These are phyloP conservation scores for Ceratobasidium sp. DNA, from an alignment of 1,284 basidiomycete genomes.

Conservation along the genomic window DNA sequence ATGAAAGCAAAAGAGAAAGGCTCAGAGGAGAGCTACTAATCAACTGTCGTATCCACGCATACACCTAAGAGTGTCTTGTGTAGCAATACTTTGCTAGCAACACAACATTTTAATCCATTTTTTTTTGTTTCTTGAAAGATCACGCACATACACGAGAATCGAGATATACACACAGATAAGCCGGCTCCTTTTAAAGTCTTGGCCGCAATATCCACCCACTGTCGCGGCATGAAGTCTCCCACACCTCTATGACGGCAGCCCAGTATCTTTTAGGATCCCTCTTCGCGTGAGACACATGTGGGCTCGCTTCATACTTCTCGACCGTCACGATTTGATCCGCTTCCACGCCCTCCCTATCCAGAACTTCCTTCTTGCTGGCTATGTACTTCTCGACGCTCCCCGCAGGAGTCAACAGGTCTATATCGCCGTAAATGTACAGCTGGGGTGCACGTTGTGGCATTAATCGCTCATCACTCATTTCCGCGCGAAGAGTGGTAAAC, in stretches of 20 bases:
- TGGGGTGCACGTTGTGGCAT: constrained; percentile 1
- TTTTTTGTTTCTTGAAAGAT: too few species aligned
- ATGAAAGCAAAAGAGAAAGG: too few species aligned
- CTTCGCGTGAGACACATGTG: constrained; percentile 17
- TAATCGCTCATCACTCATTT: constrained; percentile 1
- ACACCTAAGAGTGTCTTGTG: too few species aligned
- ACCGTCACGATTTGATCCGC: too few species aligned
- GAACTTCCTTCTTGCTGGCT: background rate
- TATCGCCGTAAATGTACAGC: too few species aligned
- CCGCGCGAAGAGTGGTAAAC: background rate
- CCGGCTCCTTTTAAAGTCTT: background rate
- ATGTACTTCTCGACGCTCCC: constrained; percentile 5
- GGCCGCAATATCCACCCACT: background rate
- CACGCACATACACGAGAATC: too few species aligned
- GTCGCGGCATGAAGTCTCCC: constrained; percentile 7
- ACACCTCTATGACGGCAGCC: constrained; percentile 1
- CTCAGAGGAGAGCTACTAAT: too few species aligned
- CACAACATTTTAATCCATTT: too few species aligned
- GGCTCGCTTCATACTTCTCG: too few species aligned
- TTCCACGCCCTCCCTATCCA: background rate
- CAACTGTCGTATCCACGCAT: too few species aligned
- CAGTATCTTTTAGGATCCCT: constrained; percentile 17
- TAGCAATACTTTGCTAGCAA: too few species aligned
- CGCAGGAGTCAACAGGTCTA: background rate
- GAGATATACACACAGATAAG: background rate